A percentile compares a stretch with the other conserved stretches of the same genome.
phyloP scores from a whole-genome alignment of 805 yeast genomes.

The Cyberlindnera maclurae region DNA sequence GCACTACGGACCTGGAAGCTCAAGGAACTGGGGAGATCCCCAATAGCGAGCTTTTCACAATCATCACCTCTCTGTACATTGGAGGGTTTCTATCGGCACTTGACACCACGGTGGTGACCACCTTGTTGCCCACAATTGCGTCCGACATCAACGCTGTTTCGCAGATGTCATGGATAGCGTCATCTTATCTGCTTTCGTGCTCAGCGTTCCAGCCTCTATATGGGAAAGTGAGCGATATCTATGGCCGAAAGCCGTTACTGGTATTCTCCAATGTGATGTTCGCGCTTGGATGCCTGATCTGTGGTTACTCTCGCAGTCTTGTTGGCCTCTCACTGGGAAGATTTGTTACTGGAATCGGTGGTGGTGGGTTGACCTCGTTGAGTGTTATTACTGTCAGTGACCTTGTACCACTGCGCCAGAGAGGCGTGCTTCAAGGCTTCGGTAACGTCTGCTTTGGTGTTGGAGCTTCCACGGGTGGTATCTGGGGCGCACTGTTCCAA shows the following conservation, averaged over 20 bases:
- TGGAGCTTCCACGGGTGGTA: conserved; percentile 71
- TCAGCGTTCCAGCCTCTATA: conserved; percentile 62
- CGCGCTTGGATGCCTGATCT: conserved; percentile 37
- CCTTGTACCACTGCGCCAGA: conserved; percentile 62
- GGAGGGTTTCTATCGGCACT: conserved; percentile 52
- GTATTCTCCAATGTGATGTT: conserved; percentile 32
- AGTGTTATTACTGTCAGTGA: conserved; percentile 70
- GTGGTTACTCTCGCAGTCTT: conserved; percentile 24
- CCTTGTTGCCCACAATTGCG: conserved; percentile 55
- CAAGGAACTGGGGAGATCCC: not conserved
- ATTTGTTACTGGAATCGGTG: conserved; percentile 76
- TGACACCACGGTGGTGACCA: conserved; percentile 59
- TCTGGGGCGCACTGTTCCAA: conserved; percentile 51
- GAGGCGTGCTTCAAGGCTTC: conserved; percentile 77
- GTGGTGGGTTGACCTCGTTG: conserved; percentile 74
- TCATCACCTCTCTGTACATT: conserved; percentile 31
- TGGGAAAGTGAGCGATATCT: conserved; percentile 59
- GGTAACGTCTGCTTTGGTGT: conserved; percentile 66
- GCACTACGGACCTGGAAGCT: conserved; percentile 10
- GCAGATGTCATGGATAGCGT: conserved; percentile 60
- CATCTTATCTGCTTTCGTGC: conserved; percentile 54
- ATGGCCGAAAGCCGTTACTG: conserved; percentile 45
- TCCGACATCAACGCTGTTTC: conserved; percentile 57
- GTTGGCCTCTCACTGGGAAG: conserved; percentile 40
- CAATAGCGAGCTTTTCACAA: conserved; percentile 8